Evolutionary conservation across 345 rosid species (phyloP).

Genomic region (Bretschneidera sinensis): DNA sequence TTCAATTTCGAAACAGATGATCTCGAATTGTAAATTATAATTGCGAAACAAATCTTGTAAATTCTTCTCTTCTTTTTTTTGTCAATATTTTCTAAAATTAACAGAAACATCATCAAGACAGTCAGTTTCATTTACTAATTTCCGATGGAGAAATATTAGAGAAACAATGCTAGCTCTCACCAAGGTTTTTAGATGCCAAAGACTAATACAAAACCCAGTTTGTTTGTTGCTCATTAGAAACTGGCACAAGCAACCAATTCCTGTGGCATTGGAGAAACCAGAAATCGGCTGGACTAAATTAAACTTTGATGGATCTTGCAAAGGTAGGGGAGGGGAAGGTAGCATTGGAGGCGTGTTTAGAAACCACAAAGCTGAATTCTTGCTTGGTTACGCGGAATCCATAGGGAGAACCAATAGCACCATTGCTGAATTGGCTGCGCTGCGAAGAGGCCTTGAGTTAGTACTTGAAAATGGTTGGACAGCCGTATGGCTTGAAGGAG

Average conservation of each 20-base stretch:
- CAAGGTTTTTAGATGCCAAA: slow-evolving; percentile 34
- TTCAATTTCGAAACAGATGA: not conserved
- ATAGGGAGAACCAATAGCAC: slow-evolving; percentile 68
- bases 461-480: slow-evolving; percentile 72
- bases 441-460: slow-evolving; percentile 70
- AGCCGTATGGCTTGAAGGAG: slow-evolving; percentile 81
- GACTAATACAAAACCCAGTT: slow-evolving; percentile 26
- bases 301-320: slow-evolving; percentile 76
- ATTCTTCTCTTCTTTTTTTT: not conserved
- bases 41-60: too few relatives aligned
- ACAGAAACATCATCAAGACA: too few relatives aligned
- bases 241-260: slow-evolving; percentile 45
- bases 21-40: too few relatives aligned
- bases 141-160: too few relatives aligned
- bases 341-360: slow-evolving; percentile 87
- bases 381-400: slow-evolving; percentile 75
- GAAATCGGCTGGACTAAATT: slow-evolving; percentile 69
- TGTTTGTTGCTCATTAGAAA: slow-evolving; percentile 26
- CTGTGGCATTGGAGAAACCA: slow-evolving; percentile 76
- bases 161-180: slow-evolving; percentile 30
- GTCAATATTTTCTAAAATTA: not conserved
- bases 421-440: slow-evolving; percentile 63
- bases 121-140: too few relatives aligned
- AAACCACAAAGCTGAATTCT: slow-evolving; percentile 71
- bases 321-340: slow-evolving; percentile 41